Evolutionary conservation across 2,329 filamentous ascomycete species (phyloP).

Genomic region (Camillea tinctor): DNA sequence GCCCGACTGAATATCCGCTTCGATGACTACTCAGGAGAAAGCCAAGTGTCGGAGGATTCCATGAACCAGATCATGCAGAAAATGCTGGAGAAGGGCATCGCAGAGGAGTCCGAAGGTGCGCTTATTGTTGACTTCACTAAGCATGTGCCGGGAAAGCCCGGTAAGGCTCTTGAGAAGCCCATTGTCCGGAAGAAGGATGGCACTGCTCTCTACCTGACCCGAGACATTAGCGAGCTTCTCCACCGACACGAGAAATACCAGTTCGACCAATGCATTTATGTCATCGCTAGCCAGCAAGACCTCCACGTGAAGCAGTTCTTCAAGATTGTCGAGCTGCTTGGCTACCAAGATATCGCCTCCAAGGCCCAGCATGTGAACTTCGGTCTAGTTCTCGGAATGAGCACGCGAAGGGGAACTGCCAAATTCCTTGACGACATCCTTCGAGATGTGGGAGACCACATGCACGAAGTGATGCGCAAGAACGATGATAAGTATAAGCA

Average conservation of each 20-base stretch:
- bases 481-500: constrained; percentile 90
- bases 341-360: constrained; percentile 63
- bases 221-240: constrained; percentile 73
- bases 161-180: constrained; percentile 68
- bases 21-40: constrained; percentile 70
- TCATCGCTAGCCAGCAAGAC: constrained; percentile 71
- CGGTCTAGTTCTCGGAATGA: constrained; percentile 69
- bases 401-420: constrained; percentile 69
- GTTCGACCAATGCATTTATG: constrained; percentile 80
- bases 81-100: constrained; percentile 63
- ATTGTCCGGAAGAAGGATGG: constrained; percentile 73
- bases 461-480: constrained; percentile 96
- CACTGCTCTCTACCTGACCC: constrained; percentile 74
- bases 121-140: constrained; percentile 71
- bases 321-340: constrained; percentile 73
- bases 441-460: constrained; percentile 81
- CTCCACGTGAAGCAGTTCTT: constrained; percentile 72
- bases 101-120: constrained; percentile 69
- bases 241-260: constrained; percentile 58
- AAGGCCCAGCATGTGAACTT: constrained; percentile 77
- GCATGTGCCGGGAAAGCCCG: constrained; percentile 63
- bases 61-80: constrained; percentile 64
- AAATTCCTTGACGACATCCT: constrained; percentile 62
- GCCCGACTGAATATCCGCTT: constrained; percentile 60
- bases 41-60: constrained; percentile 63